phyloP scores from a whole-genome alignment of 768 basidiomycete genomes.

The Rossbeevera mucosa region DNA sequence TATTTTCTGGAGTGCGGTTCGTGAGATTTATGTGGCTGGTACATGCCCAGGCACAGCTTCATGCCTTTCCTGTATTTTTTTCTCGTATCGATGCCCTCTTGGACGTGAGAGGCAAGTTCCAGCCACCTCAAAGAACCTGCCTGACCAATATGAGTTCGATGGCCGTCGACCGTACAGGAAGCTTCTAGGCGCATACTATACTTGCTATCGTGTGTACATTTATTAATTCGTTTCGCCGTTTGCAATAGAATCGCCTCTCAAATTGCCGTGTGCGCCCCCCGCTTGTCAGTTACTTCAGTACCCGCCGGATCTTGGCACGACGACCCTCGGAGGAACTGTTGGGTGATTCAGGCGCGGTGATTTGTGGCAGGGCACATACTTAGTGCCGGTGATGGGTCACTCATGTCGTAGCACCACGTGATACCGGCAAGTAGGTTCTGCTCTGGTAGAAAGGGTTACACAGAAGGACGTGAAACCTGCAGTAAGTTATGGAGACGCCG shows the following conservation, averaged over 20 bases:
- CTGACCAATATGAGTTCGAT: constrained; percentile 7
- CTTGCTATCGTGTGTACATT: constrained; percentile 11
- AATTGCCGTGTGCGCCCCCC: background rate
- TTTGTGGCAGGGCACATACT: background rate
- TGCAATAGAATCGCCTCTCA: constrained; percentile 7
- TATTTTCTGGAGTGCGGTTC: constrained; percentile 6
- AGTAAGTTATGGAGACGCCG: constrained; percentile 19
- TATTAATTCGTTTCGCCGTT: constrained; percentile 3
- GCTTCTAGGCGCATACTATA: constrained; percentile 7
- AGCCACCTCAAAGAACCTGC: background rate
- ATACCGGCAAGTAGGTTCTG: constrained; percentile 27
- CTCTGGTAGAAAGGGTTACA: constrained; percentile 14
- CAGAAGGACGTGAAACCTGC: constrained; percentile 19
- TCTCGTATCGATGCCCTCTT: background rate
- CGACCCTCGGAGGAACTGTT: constrained; percentile 4
- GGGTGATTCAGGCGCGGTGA: constrained; percentile 1
- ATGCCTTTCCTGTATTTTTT: constrained; percentile 10
- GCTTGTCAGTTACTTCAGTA: constrained; percentile 13
- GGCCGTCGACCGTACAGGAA: constrained; percentile 5
- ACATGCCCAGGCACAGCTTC: constrained; percentile 14
- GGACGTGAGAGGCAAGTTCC: constrained; percentile 12
- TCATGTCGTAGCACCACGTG: constrained; percentile 16
- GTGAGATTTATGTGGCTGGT: constrained; percentile 9
- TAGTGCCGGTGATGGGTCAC: background rate
- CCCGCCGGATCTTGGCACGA: constrained; percentile 12